Conservation (phyloP, 352 stramenopile species). For the Phytophthora lateralis region DNA sequence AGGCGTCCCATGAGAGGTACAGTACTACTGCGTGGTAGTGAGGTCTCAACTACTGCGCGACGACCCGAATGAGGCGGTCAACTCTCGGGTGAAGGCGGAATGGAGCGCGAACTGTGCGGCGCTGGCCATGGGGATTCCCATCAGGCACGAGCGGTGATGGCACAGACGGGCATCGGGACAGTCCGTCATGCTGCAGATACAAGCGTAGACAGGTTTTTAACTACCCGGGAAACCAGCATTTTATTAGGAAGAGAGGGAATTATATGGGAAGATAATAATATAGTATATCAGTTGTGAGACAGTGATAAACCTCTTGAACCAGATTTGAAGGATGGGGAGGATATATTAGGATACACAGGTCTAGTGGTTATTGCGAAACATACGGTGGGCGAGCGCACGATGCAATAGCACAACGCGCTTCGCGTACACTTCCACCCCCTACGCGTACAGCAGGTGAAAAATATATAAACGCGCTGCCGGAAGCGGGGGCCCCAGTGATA, state of each 20-base stretch:
- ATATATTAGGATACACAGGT: not conserved
- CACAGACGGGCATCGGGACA: conserved; percentile 12
- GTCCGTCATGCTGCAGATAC: not conserved
- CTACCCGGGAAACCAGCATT: not conserved
- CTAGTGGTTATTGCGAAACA: conserved; percentile 2
- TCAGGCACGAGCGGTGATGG: conserved; percentile 16
- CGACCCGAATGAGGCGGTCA: conserved; percentile 27
- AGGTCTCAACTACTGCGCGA: conserved; percentile 14
- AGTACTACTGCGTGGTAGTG: not conserved
- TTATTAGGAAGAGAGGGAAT: too few relatives aligned
- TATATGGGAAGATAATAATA: not conserved
- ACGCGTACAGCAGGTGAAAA: too few relatives aligned
- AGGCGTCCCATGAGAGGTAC: conserved; percentile 24
- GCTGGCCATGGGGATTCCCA: conserved; percentile 1
- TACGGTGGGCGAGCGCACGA: conserved; percentile 19
- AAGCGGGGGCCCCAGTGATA: conserved; percentile 6
- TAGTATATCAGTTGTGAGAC: not conserved
- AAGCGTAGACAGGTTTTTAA: not conserved
- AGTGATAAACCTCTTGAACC: conserved; percentile 3
- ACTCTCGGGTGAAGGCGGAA: conserved; percentile 15
- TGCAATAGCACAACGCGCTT: conserved; percentile 20
- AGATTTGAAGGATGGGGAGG: not conserved
- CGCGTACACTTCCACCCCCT: conserved; percentile 18
- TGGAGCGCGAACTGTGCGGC: conserved; percentile 25
- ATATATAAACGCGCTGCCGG: not conserved